phyloP scores from a whole-genome alignment of 2,329 filamentous ascomycete genomes.

The Penicillium sumatraense region DNA sequence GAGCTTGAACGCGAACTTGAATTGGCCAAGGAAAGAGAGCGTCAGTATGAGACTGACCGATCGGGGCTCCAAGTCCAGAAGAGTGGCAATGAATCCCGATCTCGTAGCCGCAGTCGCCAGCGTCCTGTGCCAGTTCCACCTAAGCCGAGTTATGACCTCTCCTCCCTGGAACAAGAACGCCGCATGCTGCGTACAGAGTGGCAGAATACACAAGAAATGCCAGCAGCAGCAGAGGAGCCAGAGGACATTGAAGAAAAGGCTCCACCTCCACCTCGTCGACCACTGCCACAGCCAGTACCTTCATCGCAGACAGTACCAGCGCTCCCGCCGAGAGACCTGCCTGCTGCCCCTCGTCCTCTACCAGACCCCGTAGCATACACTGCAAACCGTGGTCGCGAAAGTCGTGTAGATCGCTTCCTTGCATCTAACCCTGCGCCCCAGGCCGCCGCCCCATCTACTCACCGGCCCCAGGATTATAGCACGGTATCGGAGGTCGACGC shows the following conservation, averaged over 20 bases:
- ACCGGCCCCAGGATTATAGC: conserved; percentile 51
- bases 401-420: conserved; percentile 61
- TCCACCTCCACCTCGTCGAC: conserved; percentile 34
- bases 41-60: conserved; percentile 65
- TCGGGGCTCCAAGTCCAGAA: conserved; percentile 50
- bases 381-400: conserved; percentile 37
- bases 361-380: conserved; percentile 51
- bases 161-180: conserved; percentile 65
- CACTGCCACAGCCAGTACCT: conserved; percentile 34
- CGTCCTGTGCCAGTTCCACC: conserved; percentile 38
- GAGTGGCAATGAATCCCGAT: conserved; percentile 21
- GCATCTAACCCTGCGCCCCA: conserved; percentile 58
- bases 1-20: conserved; percentile 78
- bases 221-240: conserved; percentile 17
- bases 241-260: conserved; percentile 16
- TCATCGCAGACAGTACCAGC: conserved; percentile 15
- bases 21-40: conserved; percentile 69
- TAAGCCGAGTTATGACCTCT: conserved; percentile 57
- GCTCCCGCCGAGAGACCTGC: conserved; percentile 22
- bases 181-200: conserved; percentile 63
- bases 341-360: conserved; percentile 46
- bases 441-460: conserved; percentile 42
- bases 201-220: conserved; percentile 48
- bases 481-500: conserved; percentile 60
- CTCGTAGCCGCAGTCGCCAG: conserved; percentile 34